These are phyloP conservation scores for Cladosporium sp. DNA, from an alignment of 2,329 filamentous ascomycete species.

Conservation along the genomic window DNA sequence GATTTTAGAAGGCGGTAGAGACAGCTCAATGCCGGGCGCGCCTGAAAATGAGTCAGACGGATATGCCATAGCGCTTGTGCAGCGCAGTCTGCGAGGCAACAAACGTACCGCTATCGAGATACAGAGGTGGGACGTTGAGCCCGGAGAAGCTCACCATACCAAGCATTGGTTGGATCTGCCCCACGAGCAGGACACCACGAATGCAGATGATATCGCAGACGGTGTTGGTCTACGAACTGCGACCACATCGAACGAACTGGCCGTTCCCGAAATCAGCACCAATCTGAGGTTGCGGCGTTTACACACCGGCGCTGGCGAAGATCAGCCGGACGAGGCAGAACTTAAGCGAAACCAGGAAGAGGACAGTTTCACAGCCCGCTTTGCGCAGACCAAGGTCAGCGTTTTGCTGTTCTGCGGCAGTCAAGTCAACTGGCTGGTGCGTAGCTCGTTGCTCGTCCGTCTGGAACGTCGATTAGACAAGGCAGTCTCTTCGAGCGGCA, in stretches of 20 bases:
- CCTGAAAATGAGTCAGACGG: constrained; percentile 46
- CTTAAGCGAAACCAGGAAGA: constrained; percentile 68
- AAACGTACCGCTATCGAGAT: constrained; percentile 70
- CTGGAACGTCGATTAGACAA: constrained; percentile 58
- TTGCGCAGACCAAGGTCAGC: constrained; percentile 66
- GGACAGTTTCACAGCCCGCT: constrained; percentile 69
- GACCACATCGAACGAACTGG: constrained; percentile 55
- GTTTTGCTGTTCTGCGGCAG: constrained; percentile 76
- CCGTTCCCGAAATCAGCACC: constrained; percentile 62
- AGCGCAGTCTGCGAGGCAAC: constrained; percentile 52
- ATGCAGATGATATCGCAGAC: constrained; percentile 18
- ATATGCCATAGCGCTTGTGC: constrained; percentile 78
- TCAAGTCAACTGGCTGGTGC: constrained; percentile 78
- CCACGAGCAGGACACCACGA: constrained; percentile 13
- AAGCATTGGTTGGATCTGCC: constrained; percentile 58
- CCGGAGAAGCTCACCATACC: constrained; percentile 52
- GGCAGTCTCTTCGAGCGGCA: constrained; percentile 25
- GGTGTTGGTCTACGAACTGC: constrained; percentile 61
- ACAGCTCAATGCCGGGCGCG: constrained; percentile 36
- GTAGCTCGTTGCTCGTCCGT: constrained; percentile 75
- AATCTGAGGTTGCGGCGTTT: constrained; percentile 53
- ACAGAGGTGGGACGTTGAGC: constrained; percentile 75
- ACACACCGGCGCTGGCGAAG: constrained; percentile 21
- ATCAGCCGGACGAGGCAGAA: constrained; percentile 19
- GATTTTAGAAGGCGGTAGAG: constrained; percentile 63